These are phyloP conservation scores for Tolypocladium ovalisporum DNA, from an alignment of 2,329 filamentous ascomycete genomes.

Conservation along the genomic window DNA sequence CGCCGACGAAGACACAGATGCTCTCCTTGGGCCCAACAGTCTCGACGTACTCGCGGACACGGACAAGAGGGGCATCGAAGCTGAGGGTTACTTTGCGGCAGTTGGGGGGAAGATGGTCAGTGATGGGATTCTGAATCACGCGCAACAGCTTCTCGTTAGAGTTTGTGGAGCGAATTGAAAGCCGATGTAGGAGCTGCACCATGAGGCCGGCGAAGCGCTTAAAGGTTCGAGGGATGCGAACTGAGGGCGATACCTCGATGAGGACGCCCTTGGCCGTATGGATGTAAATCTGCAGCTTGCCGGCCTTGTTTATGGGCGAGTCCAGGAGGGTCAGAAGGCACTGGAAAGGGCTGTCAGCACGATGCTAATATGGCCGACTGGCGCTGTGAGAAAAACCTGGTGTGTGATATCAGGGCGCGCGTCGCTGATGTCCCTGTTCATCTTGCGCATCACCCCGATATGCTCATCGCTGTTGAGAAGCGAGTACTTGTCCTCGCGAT, in stretches of 20 bases:
- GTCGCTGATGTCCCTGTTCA: constrained; percentile 97
- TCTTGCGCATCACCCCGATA: constrained; percentile 98
- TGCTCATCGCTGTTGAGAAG: constrained; percentile 98
- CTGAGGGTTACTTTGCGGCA: constrained; percentile 96
- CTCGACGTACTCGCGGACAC: constrained; percentile 80
- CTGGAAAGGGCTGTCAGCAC: constrained; percentile 42
- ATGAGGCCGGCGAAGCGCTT: constrained; percentile 98
- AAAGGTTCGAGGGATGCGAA: constrained; percentile 95
- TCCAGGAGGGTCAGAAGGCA: constrained; percentile 94
- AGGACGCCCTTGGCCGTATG: constrained; percentile 94
- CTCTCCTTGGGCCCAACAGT: constrained; percentile 73
- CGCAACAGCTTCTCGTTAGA: constrained; percentile 96
- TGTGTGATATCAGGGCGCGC: constrained; percentile 96
- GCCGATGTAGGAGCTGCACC: constrained; percentile 91
- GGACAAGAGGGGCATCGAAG: constrained; percentile 81
- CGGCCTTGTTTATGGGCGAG: constrained; percentile 97
- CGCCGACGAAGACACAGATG: constrained; percentile 94
- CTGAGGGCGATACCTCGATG: constrained; percentile 96
- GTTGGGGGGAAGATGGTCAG: constrained; percentile 90
- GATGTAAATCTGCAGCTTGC: constrained; percentile 95
- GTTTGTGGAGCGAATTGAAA: constrained; percentile 92
- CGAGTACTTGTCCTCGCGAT: constrained; percentile 90
- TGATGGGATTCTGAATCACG: constrained; percentile 97
- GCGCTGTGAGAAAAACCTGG: constrained; percentile 52
- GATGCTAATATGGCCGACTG: constrained; percentile 27